Conservation (phyloP, 768 basidiomycete species). For the Myochromella boudieri region DNA sequence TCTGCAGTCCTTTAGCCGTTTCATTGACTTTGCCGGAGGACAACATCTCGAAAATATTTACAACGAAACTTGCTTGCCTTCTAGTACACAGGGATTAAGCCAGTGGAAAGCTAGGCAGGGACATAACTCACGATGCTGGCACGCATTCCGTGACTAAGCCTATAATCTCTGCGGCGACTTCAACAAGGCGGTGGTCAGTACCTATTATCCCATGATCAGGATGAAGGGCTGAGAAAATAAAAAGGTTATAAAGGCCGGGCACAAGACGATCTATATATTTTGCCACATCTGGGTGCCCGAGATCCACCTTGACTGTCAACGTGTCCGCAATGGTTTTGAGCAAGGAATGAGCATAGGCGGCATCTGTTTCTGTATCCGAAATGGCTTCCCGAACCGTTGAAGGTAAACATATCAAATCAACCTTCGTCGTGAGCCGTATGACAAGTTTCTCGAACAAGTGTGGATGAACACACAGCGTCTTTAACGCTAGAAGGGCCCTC, state of each 20-base stretch:
- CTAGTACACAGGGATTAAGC: slow-evolving; percentile 35
- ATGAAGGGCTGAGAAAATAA: slow-evolving; percentile 41
- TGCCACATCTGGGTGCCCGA: slow-evolving; percentile 67
- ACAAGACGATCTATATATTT: slow-evolving; percentile 82
- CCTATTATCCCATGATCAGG: slow-evolving; percentile 30
- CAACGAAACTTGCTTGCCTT: slow-evolving; percentile 60
- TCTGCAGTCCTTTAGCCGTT: slow-evolving; percentile 58
- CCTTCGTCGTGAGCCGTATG: slow-evolving; percentile 71
- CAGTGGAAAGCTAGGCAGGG: background rate
- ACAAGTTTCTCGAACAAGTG: slow-evolving; percentile 85
- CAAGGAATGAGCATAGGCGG: slow-evolving; percentile 86
- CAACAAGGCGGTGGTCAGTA: slow-evolving; percentile 52
- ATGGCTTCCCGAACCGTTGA: slow-evolving; percentile 14
- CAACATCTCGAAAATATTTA: slow-evolving; percentile 53
- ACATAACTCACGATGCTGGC: slow-evolving; percentile 56
- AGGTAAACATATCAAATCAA: slow-evolving; percentile 64
- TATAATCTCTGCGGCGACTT: slow-evolving; percentile 64
- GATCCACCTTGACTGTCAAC: slow-evolving; percentile 44
- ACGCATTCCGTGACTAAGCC: slow-evolving; percentile 66
- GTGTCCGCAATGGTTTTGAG: slow-evolving; percentile 68
- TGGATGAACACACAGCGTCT: slow-evolving; percentile 68
- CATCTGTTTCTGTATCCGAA: slow-evolving; percentile 55
- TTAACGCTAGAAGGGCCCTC: slow-evolving; percentile 66
- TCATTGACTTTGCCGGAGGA: slow-evolving; percentile 49
- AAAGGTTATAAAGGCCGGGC: slow-evolving; percentile 67